Base-by-base conservation (phyloP, 768 basidiomycete species). In the Naganishia antarctica region DNA sequence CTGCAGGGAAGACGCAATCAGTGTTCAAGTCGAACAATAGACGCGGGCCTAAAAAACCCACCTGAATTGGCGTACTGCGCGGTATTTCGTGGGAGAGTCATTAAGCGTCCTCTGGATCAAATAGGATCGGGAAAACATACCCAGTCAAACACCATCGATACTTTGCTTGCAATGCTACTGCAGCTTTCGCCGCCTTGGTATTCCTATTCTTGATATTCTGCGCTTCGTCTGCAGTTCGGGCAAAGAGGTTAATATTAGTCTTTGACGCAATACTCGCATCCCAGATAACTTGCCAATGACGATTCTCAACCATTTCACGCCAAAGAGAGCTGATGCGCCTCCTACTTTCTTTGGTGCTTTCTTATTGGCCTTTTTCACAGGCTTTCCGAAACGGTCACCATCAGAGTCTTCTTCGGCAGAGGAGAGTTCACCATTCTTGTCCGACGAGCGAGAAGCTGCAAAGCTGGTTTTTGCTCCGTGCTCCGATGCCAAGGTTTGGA, bases 131-230 rank as follows among this genome's bases (percentile, higher is more conserved):
- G 15, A 2, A 4, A 4, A 59, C 76, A 63, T 58, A 78, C 73
- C 77, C 91, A 6, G 90, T 92, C 62, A 93, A 78, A 75, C 87
- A 89, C 92, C 92, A 96, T 60, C 89, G 82, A 76, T 83, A 91
- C 71, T 88, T 89, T 15, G 83, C 83, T 49, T 86, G 76, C n/a
- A 94, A 80, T 6, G 81, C 87, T 65, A 85, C 88, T 65, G 90
- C 90, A 0, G 89, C 91, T 40, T 86, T 70, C 5, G 90, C 85
- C 31, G 83, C 84, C 72, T 90, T 88, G 0, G 81, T 89, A 37
- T 82, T 86, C 53, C 84, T 81, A 71, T 92, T 91, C 81, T 93
- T 94, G 80, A 96, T 94, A 70, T 87, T 89, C 74, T 96, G 92
- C 0, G 92, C 92, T 72, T 96, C 91, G 72, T 96, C 92, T 89